phyloP scores from a whole-genome alignment of 73 alveolate species.

The Effrenium voratum region DNA sequence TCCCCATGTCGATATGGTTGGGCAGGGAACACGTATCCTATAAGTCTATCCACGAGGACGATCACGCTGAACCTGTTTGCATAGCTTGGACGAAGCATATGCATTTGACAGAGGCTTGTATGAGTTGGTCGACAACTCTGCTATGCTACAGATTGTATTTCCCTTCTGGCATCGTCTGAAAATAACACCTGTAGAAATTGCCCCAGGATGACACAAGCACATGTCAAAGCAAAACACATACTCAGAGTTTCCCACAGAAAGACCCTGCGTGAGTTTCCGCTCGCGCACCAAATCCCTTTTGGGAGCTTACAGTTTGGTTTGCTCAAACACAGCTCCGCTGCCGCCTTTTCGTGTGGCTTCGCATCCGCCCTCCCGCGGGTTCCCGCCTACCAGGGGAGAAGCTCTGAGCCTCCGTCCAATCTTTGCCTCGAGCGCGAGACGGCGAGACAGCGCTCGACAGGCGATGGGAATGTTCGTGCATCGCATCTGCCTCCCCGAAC shows the following conservation, averaged over 20 bases:
- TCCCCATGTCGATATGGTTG: no score
- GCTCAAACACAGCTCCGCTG: not conserved
- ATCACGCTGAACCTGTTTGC: no score
- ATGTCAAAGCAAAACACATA: not conserved
- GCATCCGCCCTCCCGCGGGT: not conserved
- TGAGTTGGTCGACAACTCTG: no score
- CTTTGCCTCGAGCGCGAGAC: constrained; percentile 6
- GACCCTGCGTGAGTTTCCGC: not conserved
- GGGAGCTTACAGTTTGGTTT: not conserved
- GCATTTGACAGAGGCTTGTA: no score
- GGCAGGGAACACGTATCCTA: no score
- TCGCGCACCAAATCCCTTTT: not conserved
- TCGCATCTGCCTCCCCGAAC: not conserved
- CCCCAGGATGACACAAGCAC: no score
- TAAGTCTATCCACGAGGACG: no score
- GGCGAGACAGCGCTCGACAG: not conserved
- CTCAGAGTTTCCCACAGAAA: not conserved
- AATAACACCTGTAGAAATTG: no score
- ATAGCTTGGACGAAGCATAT: no score
- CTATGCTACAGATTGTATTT: no score
- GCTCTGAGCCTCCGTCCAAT: constrained; percentile 64
- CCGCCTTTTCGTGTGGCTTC: not conserved
- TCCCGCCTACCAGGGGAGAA: constrained; percentile 52
- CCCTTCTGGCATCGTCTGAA: no score
- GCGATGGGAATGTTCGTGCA: not conserved